Base-by-base conservation (phyloP, 345 rosid species). In the Euclidium syriacum region DNA sequence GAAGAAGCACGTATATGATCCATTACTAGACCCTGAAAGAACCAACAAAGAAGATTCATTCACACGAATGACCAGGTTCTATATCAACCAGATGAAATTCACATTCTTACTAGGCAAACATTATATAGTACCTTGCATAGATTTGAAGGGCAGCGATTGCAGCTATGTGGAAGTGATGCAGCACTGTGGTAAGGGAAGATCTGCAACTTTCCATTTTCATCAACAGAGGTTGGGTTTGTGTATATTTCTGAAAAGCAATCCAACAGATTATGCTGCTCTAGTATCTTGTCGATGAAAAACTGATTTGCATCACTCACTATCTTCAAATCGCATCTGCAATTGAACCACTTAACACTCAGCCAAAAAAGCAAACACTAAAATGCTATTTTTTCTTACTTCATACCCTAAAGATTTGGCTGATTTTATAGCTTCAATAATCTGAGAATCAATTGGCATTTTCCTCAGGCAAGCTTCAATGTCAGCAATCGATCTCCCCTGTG, bases 251-350 rank as follows among this genome's bases (percentile, higher is more conserved):
- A 84, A 61, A 91, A 91, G 75, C 78, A 83, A 48, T 72, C 83
- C 74, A 79, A 48, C 68, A 88, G 65, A 38, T 78, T 67, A 35
- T 84, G 86, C 57, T 81, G 78, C 25, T 85, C 88, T 78, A 88
- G 51, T 62, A 88, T 91, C 51, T 82, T 86, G 71, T 81, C 91
- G 10, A 91, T 86, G 73, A 84, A 91, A 68, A 85, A 84, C 15
- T 66, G 81, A 56, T 84, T 91, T 1, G 98, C 96, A 53, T 91
- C 98, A 53, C 96, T 88, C 67, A 88, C 66, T 50, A 88, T 79
- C 78, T 77, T 91, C 49, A 91, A 60, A 52, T 91, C 86, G 44
- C 96, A 91, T 65, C 98, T 88, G 73, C 63, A 71, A 51, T 65
- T 20, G 6, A 18, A 41, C 4, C 34, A 64, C 47, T 26, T 40